Conservation (phyloP, 495 filamentous ascomycete genomes). For the Aspergillus egyptiacus region DNA sequence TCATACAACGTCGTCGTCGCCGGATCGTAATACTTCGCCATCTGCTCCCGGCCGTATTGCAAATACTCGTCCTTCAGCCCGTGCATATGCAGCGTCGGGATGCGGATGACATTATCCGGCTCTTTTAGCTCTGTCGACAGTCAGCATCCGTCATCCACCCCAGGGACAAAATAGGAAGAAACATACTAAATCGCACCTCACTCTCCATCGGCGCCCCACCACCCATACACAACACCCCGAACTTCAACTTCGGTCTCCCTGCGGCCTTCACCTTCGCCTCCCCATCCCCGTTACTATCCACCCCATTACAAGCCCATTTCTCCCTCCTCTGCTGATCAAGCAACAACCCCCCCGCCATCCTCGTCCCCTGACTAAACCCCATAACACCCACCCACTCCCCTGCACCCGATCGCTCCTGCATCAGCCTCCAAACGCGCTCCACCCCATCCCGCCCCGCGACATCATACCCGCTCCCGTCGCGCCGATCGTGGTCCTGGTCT, state of each 20-base stretch:
- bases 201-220: conserved; percentile 20
- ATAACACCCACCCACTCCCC: conserved; percentile 55
- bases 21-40: conserved; percentile 44
- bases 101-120: conserved; percentile 3
- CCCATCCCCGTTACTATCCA: too few relatives aligned
- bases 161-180: not conserved
- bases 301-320: too few relatives aligned
- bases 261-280: not conserved
- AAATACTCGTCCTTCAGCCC: conserved; percentile 51
- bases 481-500: not conserved
- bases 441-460: conserved; percentile 15
- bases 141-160: not conserved
- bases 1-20: conserved; percentile 44
- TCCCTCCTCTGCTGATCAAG: conserved; percentile 48
- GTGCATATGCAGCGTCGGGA: conserved; percentile 62
- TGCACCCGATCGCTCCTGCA: conserved; percentile 27
- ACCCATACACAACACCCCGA: conserved; percentile 36
- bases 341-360: conserved; percentile 45
- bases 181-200: conserved; percentile 16
- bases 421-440: conserved; percentile 20
- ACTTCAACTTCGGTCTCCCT: conserved; percentile 7
- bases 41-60: conserved; percentile 44
- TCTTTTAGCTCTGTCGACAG: not conserved
- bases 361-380: conserved; percentile 53
- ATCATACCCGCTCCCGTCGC: conserved; percentile 19